Base-by-base conservation (phyloP, 305 asterid species). In the Euphrasia arctica region DNA sequence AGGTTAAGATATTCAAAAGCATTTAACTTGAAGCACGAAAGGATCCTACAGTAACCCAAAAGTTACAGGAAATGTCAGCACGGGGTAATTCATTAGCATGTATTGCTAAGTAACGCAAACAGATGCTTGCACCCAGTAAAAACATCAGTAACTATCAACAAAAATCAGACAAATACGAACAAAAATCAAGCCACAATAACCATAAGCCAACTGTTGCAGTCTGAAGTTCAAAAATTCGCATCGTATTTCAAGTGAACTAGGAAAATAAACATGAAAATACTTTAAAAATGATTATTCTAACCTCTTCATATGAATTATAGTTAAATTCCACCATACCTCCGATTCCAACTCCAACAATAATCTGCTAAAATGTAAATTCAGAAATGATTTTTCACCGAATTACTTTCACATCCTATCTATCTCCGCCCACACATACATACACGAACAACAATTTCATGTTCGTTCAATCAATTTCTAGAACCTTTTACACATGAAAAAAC, bases 21-120 rank as follows among this genome's bases (percentile, higher is more conserved):
- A 25, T 25, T 25, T 25, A 25, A 77, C 80, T 89, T 93, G 87
- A 93, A 93, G 79, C 98, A 93, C 3, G 98, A 89, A 75, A 93
- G 97, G 70, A 93, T 90, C 97, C 98, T 93, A 71, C 75, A 76
- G 41, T 70, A 71, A 54, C 62, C 66, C 56, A 65, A 70, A 58
- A 49, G 60, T 62, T 28, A 54, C 14, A 64, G 58, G 67, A 55
- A 63, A 75, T 8, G 60, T 64, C 64, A 68, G 70, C 67, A 73
- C 41, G 58, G 47, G 56, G 39, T 25, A 63, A 42, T 49, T 63
- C 58, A 70, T 45, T 25, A 58, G 22, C 34, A 42, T 25, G 42
- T n/a, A 52, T 22, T 27, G 11, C 36, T 34, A 25, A 25, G 27
- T 25, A 25, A 25, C 27, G 27, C 27, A 25, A 25, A 25, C 27